Evolutionary conservation across 1,284 basidiomycete genomes (phyloP).

Genomic region (Moniliella sp.): DNA sequence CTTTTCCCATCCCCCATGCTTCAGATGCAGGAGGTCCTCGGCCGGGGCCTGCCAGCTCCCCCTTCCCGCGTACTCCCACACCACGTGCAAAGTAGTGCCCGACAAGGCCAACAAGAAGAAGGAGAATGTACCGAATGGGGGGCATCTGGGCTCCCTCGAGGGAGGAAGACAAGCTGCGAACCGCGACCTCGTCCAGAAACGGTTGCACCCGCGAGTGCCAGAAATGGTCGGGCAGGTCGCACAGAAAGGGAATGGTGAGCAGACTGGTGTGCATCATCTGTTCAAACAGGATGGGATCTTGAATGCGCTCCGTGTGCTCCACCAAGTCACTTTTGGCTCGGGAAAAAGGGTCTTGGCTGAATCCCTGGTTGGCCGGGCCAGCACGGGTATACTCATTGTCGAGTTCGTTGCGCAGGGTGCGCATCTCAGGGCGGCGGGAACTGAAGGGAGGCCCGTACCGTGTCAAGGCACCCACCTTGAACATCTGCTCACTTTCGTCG

Average conservation of each 20-base stretch:
- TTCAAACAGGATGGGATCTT: slow-evolving; percentile 1
- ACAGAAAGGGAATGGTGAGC: slow-evolving; percentile 4
- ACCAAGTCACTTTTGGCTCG: too few relatives aligned
- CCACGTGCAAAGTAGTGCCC: slow-evolving; percentile 3
- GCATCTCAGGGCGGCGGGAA: background rate
- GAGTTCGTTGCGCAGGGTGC: background rate
- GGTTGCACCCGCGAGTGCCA: slow-evolving; percentile 2
- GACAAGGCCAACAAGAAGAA: slow-evolving; percentile 2
- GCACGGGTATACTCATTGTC: too few relatives aligned
- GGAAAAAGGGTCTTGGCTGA: too few relatives aligned
- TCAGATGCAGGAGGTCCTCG: slow-evolving; percentile 3
- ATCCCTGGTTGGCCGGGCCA: too few relatives aligned
- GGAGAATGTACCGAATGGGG: slow-evolving; percentile 1
- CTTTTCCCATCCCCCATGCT: slow-evolving; percentile 4
- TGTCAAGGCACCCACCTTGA: slow-evolving; percentile 1
- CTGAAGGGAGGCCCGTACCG: slow-evolving; percentile 1
- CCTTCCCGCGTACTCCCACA: slow-evolving; percentile 4
- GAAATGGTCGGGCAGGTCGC: slow-evolving; percentile 3
- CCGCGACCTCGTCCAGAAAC: slow-evolving; percentile 3
- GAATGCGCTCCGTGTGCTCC: slow-evolving; percentile 2
- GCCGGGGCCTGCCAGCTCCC: slow-evolving; percentile 5
- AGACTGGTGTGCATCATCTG: slow-evolving; percentile 5
- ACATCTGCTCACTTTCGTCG: slow-evolving; percentile 3
- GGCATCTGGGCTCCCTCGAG: slow-evolving; percentile 2
- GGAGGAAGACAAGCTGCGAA: slow-evolving; percentile 2